Base-by-base conservation (phyloP, 352 stramenopile species). In the Aphanomyces stellatus region DNA sequence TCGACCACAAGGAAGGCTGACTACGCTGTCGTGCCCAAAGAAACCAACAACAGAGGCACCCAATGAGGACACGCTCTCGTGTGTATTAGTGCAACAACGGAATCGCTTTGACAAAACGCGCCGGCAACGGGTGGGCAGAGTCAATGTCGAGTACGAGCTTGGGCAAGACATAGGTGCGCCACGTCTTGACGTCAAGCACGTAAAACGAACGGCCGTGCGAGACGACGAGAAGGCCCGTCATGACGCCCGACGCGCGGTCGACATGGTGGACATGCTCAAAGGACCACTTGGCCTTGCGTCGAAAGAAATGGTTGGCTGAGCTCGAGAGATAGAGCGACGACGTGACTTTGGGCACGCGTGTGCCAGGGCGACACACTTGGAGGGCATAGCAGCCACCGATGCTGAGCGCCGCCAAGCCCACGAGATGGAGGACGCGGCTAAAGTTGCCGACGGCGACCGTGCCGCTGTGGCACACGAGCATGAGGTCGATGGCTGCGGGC, bases 121-220 rank as follows among this genome's bases (percentile, higher is more conserved):
- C 37, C 17, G 37, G 37, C 37, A 43, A 8, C 8, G 37, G 37
- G 8, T 17, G 37, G 8, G 8, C 17, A 8, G 17, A 43, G 8
- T 43, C 8, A 8, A 17, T 17, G 37, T 43, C 37, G 37, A 43
- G 8, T 17, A 43, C 17, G 17, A 17, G 37, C 8, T 17, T 8
- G 17, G 37, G 37, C 8, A 43, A 17, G 37, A 43, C 37, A 43
- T 43, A 37, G 24, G 24, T 2, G 2, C 55, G 28, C 55, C 55
- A 63, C 24, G 55, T 42, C 41, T 63, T 63, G 55, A 63, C 28
- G 41, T 63, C 55, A 10, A 63, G 41, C 2, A 63, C 27, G 24
- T 63, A n/a, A n/a, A n/a, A n/a, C n/a, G n/a, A n/a, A n/a, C n/a
- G n/a, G n/a, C n/a, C n/a, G n/a, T n/a, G n/a, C n/a, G n/a, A n/a